Base-by-base conservation (phyloP, 345 rosid species). In the Eucalyptus cloeziana region DNA sequence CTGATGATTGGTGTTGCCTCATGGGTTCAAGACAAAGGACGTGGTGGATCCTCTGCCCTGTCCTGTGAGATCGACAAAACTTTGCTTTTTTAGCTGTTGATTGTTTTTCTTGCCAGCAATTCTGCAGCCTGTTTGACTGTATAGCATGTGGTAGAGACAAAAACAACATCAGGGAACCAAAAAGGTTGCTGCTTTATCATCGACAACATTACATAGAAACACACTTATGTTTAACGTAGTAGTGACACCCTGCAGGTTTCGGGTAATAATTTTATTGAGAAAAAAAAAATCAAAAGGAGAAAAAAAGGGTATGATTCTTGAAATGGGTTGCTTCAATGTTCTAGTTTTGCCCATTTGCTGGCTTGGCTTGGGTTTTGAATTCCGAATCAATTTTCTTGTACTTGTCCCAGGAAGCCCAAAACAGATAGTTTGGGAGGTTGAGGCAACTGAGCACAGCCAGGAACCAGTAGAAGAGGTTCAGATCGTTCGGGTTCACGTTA, bases 381-480 rank as follows among this genome's bases (percentile, higher is more conserved):
- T 58, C 87, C 27, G 60, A 7, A n/a, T 88, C 71, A 5, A 16
- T 27, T 3, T 94, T 93, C 86, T 94, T 93, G 87, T 89, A 92
- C 47, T 94, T 92, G 87, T 94, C 92, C 97, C 95, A 93, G 76
- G 92, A 92, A 33, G 96, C 91, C 91, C 95, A 95, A 71, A 95
- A 88, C 51, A 94, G 88, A 91, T 93, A 95, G 60, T 91, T 91
- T 64, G 91, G 91, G 62, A 95, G 95, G 91, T 92, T 96, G 91
- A 94, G 52, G 64, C 94, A 85, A 86, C 98, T 93, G 52, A 95
- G 89, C 50, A 87, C 89, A 62, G 98, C 96, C 88, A 96, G 91
- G 86, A 95, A 89, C 96, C 97, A 96, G 88, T 95, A 96, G 91
- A 96, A 96, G 52, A 92, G 93, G 92, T 96, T 94, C 45, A 95